A percentile compares a stretch with the other conserved stretches of the same genome.
Conservation (phyloP, 2,329 filamentous ascomycete species). For the Hypocrella siamensis region DNA sequence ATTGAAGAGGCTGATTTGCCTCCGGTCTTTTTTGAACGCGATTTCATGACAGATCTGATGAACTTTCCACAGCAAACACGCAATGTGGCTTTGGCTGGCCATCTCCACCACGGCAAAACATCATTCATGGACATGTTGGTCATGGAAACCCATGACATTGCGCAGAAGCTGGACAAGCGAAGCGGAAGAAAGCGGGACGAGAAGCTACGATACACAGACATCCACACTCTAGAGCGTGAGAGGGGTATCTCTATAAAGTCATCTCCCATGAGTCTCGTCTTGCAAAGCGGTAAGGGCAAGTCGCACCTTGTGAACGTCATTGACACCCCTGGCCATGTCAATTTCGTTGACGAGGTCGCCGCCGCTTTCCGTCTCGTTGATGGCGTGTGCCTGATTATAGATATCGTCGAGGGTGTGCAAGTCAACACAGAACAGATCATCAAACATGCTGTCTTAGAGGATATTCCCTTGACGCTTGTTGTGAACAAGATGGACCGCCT, state of each 20-base stretch:
- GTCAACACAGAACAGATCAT: conserved; percentile 95
- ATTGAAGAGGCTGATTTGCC: conserved; percentile 86
- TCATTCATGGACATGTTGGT: conserved; percentile 98
- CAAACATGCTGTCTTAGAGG: conserved; percentile 83
- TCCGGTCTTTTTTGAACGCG: conserved; percentile 70
- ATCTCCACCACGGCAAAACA: conserved; percentile 95
- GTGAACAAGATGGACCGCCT: conserved; percentile 96
- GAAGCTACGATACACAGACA: conserved; percentile 87
- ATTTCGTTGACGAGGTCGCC: conserved; percentile 95
- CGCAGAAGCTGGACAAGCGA: conserved; percentile 62
- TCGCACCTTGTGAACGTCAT: conserved; percentile 90
- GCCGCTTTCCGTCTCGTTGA: conserved; percentile 76
- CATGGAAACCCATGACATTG: conserved; percentile 81
- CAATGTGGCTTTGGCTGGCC: conserved; percentile 82
- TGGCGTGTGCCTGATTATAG: conserved; percentile 83
- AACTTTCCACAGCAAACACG: conserved; percentile 89
- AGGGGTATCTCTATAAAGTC: conserved; percentile 84
- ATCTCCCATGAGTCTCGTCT: conserved; percentile 82
- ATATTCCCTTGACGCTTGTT: conserved; percentile 74
- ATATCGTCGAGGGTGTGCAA: conserved; percentile 98
- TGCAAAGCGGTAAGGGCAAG: conserved; percentile 80
- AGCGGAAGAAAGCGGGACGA: conserved; percentile 72
- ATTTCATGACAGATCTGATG: conserved; percentile 91
- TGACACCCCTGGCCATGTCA: conserved; percentile 94
- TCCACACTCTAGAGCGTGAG: conserved; percentile 77